Percentiles rank a stretch among this genome's conserved stretches.
These are phyloP conservation scores for Geotrichum aggregatum DNA, from an alignment of 1,139 yeast species.

Conservation along the genomic window DNA sequence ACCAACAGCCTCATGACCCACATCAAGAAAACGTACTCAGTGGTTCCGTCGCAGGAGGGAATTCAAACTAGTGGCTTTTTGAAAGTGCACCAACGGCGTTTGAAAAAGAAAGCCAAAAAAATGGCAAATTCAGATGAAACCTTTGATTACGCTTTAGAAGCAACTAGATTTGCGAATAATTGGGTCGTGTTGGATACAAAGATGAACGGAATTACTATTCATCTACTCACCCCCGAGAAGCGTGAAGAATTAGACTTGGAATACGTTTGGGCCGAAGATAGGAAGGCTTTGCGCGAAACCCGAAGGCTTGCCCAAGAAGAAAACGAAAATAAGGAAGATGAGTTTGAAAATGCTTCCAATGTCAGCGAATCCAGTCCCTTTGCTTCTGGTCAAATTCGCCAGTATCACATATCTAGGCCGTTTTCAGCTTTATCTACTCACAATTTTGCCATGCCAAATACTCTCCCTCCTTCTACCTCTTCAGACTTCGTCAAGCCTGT, in stretches of 20 bases:
- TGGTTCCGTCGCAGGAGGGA: constrained; percentile 64
- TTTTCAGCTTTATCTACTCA: neutral
- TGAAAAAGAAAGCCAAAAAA: constrained; percentile 54
- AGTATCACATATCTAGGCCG: constrained; percentile 6
- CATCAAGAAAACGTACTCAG: constrained; percentile 44
- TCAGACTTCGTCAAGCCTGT: neutral
- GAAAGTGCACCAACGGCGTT: constrained; percentile 58
- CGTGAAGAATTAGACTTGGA: constrained; percentile 67
- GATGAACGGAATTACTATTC: constrained; percentile 60
- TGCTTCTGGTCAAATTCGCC: constrained; percentile 10
- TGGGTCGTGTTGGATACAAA: constrained; percentile 80
- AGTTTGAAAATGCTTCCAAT: neutral
- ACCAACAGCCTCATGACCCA: constrained; percentile 52
- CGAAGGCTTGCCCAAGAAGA: constrained; percentile 9
- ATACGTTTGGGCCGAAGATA: constrained; percentile 51
- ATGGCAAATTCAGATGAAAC: constrained; percentile 29
- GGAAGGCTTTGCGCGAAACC: constrained; percentile 33
- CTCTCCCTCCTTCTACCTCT: neutral
- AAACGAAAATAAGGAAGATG: constrained; percentile 10
- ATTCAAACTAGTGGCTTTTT: constrained; percentile 57
- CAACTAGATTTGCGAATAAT: constrained; percentile 45
- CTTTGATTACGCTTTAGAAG: constrained; percentile 29
- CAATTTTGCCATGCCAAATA: neutral
- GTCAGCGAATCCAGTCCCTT: constrained; percentile 4
- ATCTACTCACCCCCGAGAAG: constrained; percentile 66